Base-by-base conservation (phyloP, 768 basidiomycete genomes). In the Pisolithus microcarpus region DNA sequence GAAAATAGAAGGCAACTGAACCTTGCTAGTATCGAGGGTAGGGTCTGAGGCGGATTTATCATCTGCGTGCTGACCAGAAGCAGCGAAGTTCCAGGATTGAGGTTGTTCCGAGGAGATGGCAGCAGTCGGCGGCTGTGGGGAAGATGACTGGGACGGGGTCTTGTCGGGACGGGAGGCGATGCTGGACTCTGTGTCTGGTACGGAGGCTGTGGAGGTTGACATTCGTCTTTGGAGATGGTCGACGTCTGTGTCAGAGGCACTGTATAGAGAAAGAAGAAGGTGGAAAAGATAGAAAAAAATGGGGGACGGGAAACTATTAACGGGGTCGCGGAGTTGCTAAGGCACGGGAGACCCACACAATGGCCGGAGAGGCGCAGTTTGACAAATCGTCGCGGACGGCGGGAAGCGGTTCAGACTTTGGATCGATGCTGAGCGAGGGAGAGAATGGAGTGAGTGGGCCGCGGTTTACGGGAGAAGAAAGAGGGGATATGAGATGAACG, bases 1-100 rank as follows among this genome's bases (percentile, higher is more conserved):
- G 56, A 84, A 85, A 57, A 87, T 85, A 60, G 85, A 84, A 16
- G 85, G 86, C 16, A 88, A 74, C 68, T 84, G 80, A 51, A 87
- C 82, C 64, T 79, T 80, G 49, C 70, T 60, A 50, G 75, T 72
- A 50, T 77, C 75, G 60, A 60, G 61, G 31, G 63, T 56, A n/a
- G 72, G 52, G 52, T 76, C 76, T 49, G 64, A 60, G 49, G 71
- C 65, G 34, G 72, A 60, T 48, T 75, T 75, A 54, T 76, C 69
- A 4, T 70, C 65, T 31, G 60, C 45, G 4, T 39, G 50, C 8
- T 46, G 44, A 28, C 43, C 26, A 18, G 48, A 5, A 30, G 48
- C 44, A 55, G 64, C 62, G 4, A 67, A 69, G 18, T 38, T 42
- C 66, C 66, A 69, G 15, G 58, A 1, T 21, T 55, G 54, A 15